Evolutionary conservation across 306 rosid genomes (phyloP).

Genomic region (Sesbania bispinosa): DNA sequence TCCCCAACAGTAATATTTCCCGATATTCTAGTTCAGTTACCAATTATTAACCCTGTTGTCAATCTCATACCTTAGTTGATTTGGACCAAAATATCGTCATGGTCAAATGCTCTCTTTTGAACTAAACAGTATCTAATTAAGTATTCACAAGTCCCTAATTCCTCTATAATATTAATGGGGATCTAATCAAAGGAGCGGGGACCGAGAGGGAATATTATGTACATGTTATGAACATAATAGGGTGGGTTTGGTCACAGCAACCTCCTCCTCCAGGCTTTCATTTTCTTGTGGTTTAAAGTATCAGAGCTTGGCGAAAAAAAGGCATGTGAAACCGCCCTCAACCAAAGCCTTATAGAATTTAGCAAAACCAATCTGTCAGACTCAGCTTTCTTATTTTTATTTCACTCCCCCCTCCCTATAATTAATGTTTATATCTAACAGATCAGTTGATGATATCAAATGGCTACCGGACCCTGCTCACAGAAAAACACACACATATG

Average conservation of each 20-base stretch:
- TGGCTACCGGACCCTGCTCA: background rate
- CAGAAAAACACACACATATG: background rate
- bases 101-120: background rate
- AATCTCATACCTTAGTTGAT: background rate
- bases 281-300: background rate
- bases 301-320: background rate
- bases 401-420: too few relatives aligned
- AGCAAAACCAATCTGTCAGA: background rate
- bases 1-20: too few relatives aligned
- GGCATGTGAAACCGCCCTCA: conserved; percentile 6
- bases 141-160: background rate
- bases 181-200: background rate
- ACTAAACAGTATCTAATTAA: background rate
- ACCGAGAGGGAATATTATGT: background rate
- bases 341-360: conserved; percentile 1
- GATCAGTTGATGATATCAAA: background rate
- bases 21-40: too few relatives aligned
- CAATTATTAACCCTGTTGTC: background rate
- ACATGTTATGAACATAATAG: conserved; percentile 25
- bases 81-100: background rate
- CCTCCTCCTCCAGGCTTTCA: background rate
- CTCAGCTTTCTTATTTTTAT: background rate
- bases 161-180: background rate
- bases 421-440: background rate
- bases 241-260: conserved; percentile 13